These are phyloP conservation scores for Neurospora sublineolata DNA, from an alignment of 495 filamentous ascomycete species.

Conservation along the genomic window DNA sequence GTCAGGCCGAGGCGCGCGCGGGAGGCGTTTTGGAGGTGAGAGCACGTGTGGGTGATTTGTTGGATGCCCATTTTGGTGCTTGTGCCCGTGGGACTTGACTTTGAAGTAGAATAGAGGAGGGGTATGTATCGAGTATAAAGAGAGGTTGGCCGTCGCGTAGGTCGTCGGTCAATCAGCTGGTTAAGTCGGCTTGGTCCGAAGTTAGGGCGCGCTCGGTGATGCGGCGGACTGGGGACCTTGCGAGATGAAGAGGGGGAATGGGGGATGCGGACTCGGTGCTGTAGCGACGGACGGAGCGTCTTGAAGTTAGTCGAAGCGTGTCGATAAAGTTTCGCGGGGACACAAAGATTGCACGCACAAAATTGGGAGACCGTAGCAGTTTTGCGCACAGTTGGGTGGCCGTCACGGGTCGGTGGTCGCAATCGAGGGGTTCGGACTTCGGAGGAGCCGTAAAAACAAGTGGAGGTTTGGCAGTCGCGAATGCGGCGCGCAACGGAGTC, in stretches of 20 bases:
- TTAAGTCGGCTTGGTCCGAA: too few relatives aligned
- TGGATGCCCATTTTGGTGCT: constrained; percentile 68
- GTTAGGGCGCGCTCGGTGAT: too few relatives aligned
- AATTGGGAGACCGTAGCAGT: background rate
- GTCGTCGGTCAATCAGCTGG: background rate
- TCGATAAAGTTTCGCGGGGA: background rate
- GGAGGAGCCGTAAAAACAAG: background rate
- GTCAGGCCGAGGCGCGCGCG: constrained; percentile 78
- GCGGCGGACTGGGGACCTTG: background rate
- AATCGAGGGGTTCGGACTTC: background rate
- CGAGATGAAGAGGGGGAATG: background rate
- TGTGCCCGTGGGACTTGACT: background rate
- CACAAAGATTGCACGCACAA: background rate
- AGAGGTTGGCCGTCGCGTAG: background rate
- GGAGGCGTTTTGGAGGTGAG: constrained; percentile 88
- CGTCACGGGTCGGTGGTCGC: background rate
- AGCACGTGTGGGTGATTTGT: constrained; percentile 69
- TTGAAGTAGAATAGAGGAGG: background rate
- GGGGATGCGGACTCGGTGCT: background rate
- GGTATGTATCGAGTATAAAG: background rate
- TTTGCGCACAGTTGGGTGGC: background rate
- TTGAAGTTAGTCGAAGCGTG: background rate
- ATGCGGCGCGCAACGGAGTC: background rate
- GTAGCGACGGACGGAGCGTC: background rate
- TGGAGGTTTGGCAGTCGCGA: background rate